phyloP scores from a whole-genome alignment of 2,329 filamentous ascomycete genomes.

The Delphinella strobiligena region DNA sequence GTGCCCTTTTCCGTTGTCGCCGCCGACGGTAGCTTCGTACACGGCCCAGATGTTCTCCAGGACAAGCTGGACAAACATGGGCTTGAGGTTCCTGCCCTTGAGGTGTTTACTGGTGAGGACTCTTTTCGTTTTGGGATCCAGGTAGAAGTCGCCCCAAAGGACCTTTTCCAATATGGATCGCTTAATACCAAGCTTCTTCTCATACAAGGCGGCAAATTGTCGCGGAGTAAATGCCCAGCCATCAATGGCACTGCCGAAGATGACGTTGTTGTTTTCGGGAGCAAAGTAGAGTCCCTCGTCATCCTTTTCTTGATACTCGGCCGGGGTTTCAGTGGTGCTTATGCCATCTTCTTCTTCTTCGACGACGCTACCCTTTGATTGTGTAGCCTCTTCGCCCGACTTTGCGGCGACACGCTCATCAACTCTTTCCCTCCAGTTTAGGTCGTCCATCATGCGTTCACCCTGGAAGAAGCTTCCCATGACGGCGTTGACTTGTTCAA shows the following conservation, averaged over 20 bases:
- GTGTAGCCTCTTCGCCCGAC: slow-evolving; percentile 28
- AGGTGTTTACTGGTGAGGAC: slow-evolving; percentile 83
- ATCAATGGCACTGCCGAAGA: slow-evolving; percentile 93
- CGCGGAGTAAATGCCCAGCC: slow-evolving; percentile 98
- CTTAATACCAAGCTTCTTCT: slow-evolving; percentile 95
- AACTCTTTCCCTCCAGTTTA: slow-evolving; percentile 88
- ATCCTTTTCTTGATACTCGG: slow-evolving; percentile 74
- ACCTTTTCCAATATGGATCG: slow-evolving; percentile 79
- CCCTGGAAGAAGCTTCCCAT: slow-evolving; percentile 96
- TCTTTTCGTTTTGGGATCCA: slow-evolving; percentile 94
- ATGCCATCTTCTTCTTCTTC: slow-evolving; percentile 43
- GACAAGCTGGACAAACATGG: slow-evolving; percentile 94
- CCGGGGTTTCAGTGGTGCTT: slow-evolving; percentile 35
- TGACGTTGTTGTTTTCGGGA: slow-evolving; percentile 96
- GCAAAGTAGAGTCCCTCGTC: slow-evolving; percentile 98
- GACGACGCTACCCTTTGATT: slow-evolving; percentile 20
- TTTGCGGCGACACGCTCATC: slow-evolving; percentile 70
- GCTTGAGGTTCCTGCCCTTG: slow-evolving; percentile 82
- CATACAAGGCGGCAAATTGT: slow-evolving; percentile 86
- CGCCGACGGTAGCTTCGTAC: slow-evolving; percentile 79
- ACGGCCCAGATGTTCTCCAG: slow-evolving; percentile 94
- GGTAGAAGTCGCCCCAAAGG: slow-evolving; percentile 90
- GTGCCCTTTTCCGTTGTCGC: slow-evolving; percentile 68
- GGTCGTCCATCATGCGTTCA: slow-evolving; percentile 95
- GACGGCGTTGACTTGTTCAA: slow-evolving; percentile 95